A percentile compares a stretch with the other conserved stretches of the same genome.
These are phyloP conservation scores for Pseudocohnilembus persalinus DNA, from an alignment of 169 alveolate genomes.

Conservation along the genomic window DNA sequence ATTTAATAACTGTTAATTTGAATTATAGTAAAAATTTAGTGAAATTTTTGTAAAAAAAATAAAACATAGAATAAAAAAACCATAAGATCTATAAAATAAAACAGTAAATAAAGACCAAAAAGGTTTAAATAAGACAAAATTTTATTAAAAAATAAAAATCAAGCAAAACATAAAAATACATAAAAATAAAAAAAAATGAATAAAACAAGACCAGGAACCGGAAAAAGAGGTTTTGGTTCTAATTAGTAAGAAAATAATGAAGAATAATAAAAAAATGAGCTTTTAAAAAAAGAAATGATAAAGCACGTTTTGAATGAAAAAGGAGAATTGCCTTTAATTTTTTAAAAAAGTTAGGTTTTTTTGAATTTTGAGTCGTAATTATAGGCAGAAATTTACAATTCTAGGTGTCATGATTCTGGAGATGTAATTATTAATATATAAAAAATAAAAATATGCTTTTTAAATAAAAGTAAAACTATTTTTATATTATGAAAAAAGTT, in stretches of 20 bases:
- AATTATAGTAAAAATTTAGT: too few relatives aligned
- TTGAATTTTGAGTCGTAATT: conserved; percentile 65
- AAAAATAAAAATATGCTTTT: not conserved
- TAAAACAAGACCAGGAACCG: not conserved
- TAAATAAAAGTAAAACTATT: not conserved
- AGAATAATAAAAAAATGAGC: conserved; percentile 9
- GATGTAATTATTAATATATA: conserved; percentile 48
- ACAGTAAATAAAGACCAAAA: too few relatives aligned
- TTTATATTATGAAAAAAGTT: conserved; percentile 12
- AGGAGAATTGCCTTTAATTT: conserved; percentile 34
- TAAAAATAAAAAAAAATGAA: too few relatives aligned
- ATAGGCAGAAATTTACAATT: conserved; percentile 67
- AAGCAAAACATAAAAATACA: too few relatives aligned
- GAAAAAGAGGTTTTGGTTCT: not conserved
- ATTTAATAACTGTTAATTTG: too few relatives aligned
- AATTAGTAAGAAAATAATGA: not conserved
- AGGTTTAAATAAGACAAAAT: too few relatives aligned
- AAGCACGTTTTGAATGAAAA: conserved; percentile 6
- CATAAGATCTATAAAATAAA: too few relatives aligned
- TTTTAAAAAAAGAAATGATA: conserved; percentile 4
- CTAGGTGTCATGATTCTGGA: conserved; percentile 84
- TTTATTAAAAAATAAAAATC: too few relatives aligned
- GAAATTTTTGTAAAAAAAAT: too few relatives aligned
- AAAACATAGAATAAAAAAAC: too few relatives aligned
- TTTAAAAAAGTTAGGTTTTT: conserved; percentile 52